Evolutionary conservation across 2,329 filamentous ascomycete genomes (phyloP), one percentile per base, ranked within the genome.

Genomic region (Colletotrichum sp.): DNA sequence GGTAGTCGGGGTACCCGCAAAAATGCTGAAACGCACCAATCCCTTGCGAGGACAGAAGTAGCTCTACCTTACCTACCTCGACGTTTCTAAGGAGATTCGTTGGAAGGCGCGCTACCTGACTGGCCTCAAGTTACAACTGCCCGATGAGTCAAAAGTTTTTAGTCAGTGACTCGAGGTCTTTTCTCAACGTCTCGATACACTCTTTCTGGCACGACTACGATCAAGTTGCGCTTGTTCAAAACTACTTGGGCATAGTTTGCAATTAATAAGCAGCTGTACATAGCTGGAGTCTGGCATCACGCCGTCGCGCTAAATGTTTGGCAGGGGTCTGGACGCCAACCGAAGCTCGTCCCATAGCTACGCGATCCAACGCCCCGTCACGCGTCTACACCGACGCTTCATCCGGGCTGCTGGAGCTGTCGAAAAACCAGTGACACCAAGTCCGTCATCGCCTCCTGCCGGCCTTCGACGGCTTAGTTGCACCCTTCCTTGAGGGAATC

Each of bases 401-500:
- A 24, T 43, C 47, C 13, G 6, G 43, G 43, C 43, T 51, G n/a
- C n/a, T 51, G 11, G 43, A 51, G 43, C n/a, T 21, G 43, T 27
- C 31, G 15, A 55, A 61, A 21, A 24, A 33, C 36, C 24, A 12
- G 27, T 66, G 4, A 9, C 27, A 71, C 24, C 21, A 15, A 21
- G 34, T 29, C 29, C 18, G 15, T 71, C 36, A 74, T 58, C 72
- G 54, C 54, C 65, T 75, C 47, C 72, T 68, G 24, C 74, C 43
- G 11, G 43, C 74, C 64, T 54, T 72, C 6, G 66, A 65, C 15
- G 64, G 16, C 27, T 67, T 69, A 16, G 64, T 66, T 27, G 69
- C 62, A 15, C 74, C 74, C 85, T 80, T 86, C 90, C 82, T 85
- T 88, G 72, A 79, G 63, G 78, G 77, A 57, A 72, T 79, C 79